Conservation (phyloP, 75 land plant species). For the Sequoiadendron giganteum region DNA sequence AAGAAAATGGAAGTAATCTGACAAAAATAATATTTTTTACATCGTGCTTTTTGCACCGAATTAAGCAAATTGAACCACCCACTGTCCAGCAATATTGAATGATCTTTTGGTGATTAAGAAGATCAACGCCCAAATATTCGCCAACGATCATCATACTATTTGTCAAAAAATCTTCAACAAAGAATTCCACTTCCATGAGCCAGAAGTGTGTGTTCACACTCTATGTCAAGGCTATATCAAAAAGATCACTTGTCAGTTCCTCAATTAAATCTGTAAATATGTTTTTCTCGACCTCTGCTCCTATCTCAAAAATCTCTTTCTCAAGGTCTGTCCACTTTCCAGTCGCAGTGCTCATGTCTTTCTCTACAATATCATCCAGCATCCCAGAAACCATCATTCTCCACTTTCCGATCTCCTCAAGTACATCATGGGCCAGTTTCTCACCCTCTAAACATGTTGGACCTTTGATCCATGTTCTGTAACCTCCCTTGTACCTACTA, state of each 20-base stretch:
- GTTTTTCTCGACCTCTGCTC: conserved; percentile 40
- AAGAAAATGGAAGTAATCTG: not conserved
- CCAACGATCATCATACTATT: not conserved
- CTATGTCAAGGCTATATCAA: not conserved
- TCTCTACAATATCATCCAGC: conserved; percentile 75
- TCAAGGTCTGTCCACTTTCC: conserved; percentile 72
- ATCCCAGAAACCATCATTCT: conserved; percentile 40
- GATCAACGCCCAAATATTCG: not conserved
- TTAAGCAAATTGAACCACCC: not conserved
- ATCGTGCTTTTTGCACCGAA: not conserved
- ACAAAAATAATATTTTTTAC: not conserved
- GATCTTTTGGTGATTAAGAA: not conserved
- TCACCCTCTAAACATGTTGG: conserved; percentile 15
- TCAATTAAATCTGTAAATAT: conserved; percentile 51
- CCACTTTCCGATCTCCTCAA: conserved; percentile 44
- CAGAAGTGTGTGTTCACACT: not conserved
- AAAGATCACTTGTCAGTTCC: conserved; percentile 55
- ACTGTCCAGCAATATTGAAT: not conserved
- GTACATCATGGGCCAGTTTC: conserved; percentile 35
- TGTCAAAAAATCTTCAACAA: not conserved
- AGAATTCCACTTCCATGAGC: not conserved
- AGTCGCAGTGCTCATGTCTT: conserved; percentile 59
- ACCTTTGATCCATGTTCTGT: conserved; percentile 38
- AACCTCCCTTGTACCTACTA: conserved; percentile 28
- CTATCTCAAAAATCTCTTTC: conserved; percentile 53